phyloP scores from a whole-genome alignment of 495 filamentous ascomycete genomes.

The Daldinia childiae region DNA sequence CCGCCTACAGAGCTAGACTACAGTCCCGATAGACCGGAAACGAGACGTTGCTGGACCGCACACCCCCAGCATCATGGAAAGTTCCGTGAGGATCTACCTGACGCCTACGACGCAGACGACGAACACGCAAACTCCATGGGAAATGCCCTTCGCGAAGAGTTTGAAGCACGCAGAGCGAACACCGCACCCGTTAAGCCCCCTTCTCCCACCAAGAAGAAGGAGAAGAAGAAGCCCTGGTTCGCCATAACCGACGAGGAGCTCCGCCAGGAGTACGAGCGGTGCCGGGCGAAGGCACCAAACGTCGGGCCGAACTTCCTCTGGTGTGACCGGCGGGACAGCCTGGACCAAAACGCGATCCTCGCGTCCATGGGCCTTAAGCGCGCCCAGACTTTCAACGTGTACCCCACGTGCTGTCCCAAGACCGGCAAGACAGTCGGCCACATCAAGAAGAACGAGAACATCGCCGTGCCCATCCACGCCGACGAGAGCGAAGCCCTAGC shows the following conservation, averaged over 20 bases:
- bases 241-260: background rate
- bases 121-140: background rate
- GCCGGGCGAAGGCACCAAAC: background rate
- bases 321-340: conserved; percentile 6
- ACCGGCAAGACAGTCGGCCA: background rate
- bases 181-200: background rate
- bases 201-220: no score
- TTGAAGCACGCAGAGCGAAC: background rate
- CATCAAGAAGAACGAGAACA: background rate
- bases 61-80: background rate
- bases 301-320: conserved; percentile 9
- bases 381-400: background rate
- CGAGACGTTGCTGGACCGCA: background rate
- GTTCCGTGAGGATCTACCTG: background rate
- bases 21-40: background rate
- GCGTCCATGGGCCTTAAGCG: conserved; percentile 14
- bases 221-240: background rate
- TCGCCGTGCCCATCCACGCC: background rate
- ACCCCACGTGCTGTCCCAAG: background rate
- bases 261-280: background rate
- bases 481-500: background rate
- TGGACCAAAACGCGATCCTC: conserved; percentile 20
- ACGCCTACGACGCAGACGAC: background rate
- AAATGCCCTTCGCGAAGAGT: background rate
- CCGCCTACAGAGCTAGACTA: background rate